Evolutionary conservation across 768 basidiomycete species (phyloP).

Genomic region (Coprinopsis sp.): DNA sequence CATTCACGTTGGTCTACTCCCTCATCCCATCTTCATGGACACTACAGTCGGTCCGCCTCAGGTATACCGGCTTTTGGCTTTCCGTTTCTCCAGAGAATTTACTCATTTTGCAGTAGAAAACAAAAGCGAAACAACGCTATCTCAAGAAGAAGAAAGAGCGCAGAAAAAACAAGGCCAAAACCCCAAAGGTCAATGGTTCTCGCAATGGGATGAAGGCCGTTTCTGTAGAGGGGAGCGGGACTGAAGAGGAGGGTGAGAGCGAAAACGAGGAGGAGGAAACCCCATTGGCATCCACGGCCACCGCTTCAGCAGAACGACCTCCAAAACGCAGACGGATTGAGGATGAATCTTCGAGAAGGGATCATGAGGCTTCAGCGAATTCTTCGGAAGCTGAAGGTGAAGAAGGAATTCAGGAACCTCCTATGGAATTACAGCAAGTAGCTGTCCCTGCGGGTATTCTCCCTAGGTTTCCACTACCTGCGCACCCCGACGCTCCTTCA

Average conservation of each 20-base stretch:
- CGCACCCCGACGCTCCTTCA: constrained; percentile 63
- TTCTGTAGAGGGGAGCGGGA: neutral
- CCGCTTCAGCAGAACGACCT: neutral
- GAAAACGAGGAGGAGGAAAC: neutral
- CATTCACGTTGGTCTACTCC: no score
- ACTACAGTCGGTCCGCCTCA: no score
- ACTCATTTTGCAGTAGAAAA: constrained; percentile 19
- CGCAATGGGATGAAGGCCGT: no score
- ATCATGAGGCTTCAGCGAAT: constrained; percentile 5
- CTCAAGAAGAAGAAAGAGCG: constrained; percentile 28
- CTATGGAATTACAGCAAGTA: neutral
- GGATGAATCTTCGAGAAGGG: constrained; percentile 3
- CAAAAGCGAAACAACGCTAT: constrained; percentile 27
- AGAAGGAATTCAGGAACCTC: constrained; percentile 7
- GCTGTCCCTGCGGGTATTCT: constrained; percentile 32
- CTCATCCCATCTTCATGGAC: no score
- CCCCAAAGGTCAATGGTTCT: neutral
- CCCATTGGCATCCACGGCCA: neutral
- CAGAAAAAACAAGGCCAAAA: constrained; percentile 20
- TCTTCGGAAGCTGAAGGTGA: constrained; percentile 3
- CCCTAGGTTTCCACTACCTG: constrained; percentile 66
- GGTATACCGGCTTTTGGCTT: no score
- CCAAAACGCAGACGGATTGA: constrained; percentile 10
- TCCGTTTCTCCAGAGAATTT: neutral
- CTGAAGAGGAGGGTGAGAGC: neutral